Evolutionary conservation across 1,139 yeast species (phyloP).

Genomic region (Candida buenavistaensis): DNA sequence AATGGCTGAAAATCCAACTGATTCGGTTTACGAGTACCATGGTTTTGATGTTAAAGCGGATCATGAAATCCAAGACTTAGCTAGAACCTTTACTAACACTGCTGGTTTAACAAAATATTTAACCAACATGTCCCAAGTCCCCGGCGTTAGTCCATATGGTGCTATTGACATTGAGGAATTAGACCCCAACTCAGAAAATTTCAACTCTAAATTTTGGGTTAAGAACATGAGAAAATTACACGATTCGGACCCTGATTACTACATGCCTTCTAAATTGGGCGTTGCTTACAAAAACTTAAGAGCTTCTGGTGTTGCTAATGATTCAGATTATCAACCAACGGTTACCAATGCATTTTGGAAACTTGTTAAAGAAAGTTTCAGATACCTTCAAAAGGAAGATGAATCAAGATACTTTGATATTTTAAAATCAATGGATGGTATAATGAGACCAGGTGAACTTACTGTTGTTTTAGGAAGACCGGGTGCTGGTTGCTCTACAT

Average conservation of each 20-base stretch:
- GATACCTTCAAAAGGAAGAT: slow-evolving; percentile 41
- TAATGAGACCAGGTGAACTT: slow-evolving; percentile 33
- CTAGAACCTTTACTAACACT: slow-evolving; percentile 30
- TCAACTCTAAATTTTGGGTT: slow-evolving; percentile 58
- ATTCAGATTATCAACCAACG: slow-evolving; percentile 78
- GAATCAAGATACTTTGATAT: slow-evolving; percentile 28
- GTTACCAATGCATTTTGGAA: slow-evolving; percentile 51
- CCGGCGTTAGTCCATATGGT: slow-evolving; percentile 44
- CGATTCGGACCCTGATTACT: slow-evolving; percentile 34
- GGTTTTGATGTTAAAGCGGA: not conserved
- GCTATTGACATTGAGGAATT: slow-evolving; percentile 8
- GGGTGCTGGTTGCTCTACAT: slow-evolving; percentile 37
- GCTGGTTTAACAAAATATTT: slow-evolving; percentile 27
- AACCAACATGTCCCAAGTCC: slow-evolving; percentile 55
- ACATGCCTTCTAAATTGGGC: slow-evolving; percentile 64
- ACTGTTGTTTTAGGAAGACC: slow-evolving; percentile 40
- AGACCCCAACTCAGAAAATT: slow-evolving; percentile 15
- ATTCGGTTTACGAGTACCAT: slow-evolving; percentile 1
- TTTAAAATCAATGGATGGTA: slow-evolving; percentile 35
- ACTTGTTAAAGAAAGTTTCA: slow-evolving; percentile 11
- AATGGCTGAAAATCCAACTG: too few relatives aligned
- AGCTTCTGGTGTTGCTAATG: slow-evolving; percentile 76
- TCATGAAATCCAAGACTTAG: slow-evolving; percentile 27
- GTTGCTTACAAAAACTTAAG: slow-evolving; percentile 66
- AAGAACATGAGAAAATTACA: slow-evolving; percentile 58